phyloP scores from a whole-genome alignment of 306 rosid genomes.

The Cyamopsis tetragonoloba region DNA sequence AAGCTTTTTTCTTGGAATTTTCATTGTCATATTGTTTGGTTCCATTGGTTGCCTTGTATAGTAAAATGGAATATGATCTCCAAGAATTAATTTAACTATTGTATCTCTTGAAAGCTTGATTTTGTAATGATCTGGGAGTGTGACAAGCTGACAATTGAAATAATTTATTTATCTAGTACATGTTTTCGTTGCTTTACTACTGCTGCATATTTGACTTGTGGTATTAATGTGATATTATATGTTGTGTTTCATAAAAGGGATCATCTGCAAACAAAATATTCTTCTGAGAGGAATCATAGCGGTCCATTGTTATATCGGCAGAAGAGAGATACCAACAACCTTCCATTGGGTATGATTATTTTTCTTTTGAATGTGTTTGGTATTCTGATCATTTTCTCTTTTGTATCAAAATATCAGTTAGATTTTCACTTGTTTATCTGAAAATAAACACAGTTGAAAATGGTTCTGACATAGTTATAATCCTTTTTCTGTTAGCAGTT shows the following conservation, averaged over 20 bases:
- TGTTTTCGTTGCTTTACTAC: background rate
- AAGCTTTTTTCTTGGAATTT: slow-evolving; percentile 3
- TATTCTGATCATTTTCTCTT: slow-evolving; percentile 17
- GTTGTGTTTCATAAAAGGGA: slow-evolving; percentile 61
- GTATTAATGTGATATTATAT: slow-evolving; percentile 4
- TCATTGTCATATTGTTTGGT: background rate
- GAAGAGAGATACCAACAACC: slow-evolving; percentile 62
- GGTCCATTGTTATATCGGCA: slow-evolving; percentile 76
- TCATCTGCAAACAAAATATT: slow-evolving; percentile 53
- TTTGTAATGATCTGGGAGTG: background rate
- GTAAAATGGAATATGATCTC: slow-evolving; percentile 1
- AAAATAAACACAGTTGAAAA: slow-evolving; percentile 2
- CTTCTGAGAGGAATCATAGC: slow-evolving; percentile 67
- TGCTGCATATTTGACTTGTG: slow-evolving; percentile 17
- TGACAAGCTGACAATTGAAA: slow-evolving; percentile 15
- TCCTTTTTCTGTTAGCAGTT: slow-evolving; percentile 39
- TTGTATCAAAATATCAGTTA: background rate
- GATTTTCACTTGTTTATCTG: slow-evolving; percentile 8
- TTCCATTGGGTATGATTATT: slow-evolving; percentile 54
- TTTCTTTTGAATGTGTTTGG: slow-evolving; percentile 5
- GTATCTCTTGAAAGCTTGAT: slow-evolving; percentile 1
- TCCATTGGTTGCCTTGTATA: background rate
- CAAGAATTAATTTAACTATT: slow-evolving; percentile 14
- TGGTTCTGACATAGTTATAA: background rate
- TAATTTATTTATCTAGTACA: slow-evolving; percentile 8